Evolutionary conservation across 208 protist genomes (phyloP).

Genomic region (Leishmania braziliensis): DNA sequence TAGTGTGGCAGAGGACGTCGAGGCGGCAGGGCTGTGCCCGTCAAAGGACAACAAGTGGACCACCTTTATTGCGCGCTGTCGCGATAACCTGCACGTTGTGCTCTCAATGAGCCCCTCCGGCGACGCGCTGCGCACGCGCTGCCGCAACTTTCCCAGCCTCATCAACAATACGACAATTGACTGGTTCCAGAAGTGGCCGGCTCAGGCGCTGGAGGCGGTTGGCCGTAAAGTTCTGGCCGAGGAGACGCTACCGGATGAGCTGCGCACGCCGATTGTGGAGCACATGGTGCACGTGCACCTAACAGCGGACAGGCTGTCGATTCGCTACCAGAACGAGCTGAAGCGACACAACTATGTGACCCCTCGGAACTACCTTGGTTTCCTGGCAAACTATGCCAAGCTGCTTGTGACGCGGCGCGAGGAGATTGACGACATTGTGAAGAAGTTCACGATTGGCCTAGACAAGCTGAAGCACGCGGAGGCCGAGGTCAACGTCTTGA

Average conservation of each 20-base stretch:
- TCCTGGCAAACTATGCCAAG: slow-evolving; percentile 95
- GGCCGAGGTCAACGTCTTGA: slow-evolving; percentile 96
- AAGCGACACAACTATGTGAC: slow-evolving; percentile 98
- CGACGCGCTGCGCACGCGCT: slow-evolving; percentile 95
- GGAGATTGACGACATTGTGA: slow-evolving; percentile 93
- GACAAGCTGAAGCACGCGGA: slow-evolving; percentile 96
- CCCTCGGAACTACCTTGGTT: slow-evolving; percentile 99
- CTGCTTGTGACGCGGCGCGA: slow-evolving; percentile 94
- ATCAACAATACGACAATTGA: slow-evolving; percentile 99
- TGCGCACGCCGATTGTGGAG: slow-evolving; percentile 84
- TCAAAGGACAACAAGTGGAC: slow-evolving; percentile 98
- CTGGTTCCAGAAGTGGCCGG: slow-evolving; percentile 99
- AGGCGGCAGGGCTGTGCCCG: slow-evolving; percentile 74
- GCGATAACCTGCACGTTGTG: slow-evolving; percentile 98
- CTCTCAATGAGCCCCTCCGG: slow-evolving; percentile 98
- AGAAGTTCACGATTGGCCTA: slow-evolving; percentile 96
- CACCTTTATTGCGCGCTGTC: slow-evolving; percentile 97
- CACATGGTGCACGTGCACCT: slow-evolving; percentile 98
- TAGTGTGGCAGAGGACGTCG: slow-evolving; percentile 91
- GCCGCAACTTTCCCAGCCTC: slow-evolving; percentile 98
- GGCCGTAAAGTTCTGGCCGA: slow-evolving; percentile 84
- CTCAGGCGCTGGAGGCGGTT: slow-evolving; percentile 96
- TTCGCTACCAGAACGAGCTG: slow-evolving; percentile 90
- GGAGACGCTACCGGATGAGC: slow-evolving; percentile 90
- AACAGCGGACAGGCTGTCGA: slow-evolving; percentile 85